Evolutionary conservation across 257 asterid genomes (phyloP), one percentile per base, ranked within the genome.

Genomic region (Agastache rugosa): DNA sequence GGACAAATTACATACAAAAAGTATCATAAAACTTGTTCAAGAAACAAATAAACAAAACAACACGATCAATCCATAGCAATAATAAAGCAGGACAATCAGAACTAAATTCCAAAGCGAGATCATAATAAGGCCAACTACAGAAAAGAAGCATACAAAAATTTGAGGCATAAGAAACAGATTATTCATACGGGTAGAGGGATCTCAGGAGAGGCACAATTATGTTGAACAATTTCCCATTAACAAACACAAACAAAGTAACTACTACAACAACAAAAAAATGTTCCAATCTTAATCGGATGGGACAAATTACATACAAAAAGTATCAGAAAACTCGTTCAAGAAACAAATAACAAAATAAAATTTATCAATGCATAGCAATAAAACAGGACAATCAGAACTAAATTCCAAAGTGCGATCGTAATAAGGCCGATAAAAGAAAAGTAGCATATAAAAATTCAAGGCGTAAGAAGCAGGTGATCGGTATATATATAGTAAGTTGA

Each of bases 351-450:
- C 23, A 48, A 45, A 31, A 35, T 12, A 25, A 70, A 77, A 37
- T 53, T 34, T 17, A 31, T 7, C 39, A 48, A 23, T 2, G 63
- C 23, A 35, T 70, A 39, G 11, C n/a, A 47, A 51, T 4, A 19
- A 48, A 72, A 12, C 74, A 65, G 3, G 45, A 34, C 37, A 44
- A 71, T 2, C 63, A 68, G 35, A 56, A 47, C 20, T 29, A 70
- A 7, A 54, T 59, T 19, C 34, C 10, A 16, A 14, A 54, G 71
- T 58, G 62, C 29, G 50, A 50, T 35, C 35, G 59, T 17, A 51
- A 37, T 41, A 10, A 35, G 2, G 42, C 42, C 1, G 9, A 37
- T 37, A 0, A 37, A 37, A 37, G 10, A 37, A 35, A 37, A 8
- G 10, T 4, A 31, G 35, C 35, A 31, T 2, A 39, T 10, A 39